These are phyloP conservation scores for Arabidopsis lyrata DNA, from an alignment of 441 rosid genomes.

Conservation along the genomic window DNA sequence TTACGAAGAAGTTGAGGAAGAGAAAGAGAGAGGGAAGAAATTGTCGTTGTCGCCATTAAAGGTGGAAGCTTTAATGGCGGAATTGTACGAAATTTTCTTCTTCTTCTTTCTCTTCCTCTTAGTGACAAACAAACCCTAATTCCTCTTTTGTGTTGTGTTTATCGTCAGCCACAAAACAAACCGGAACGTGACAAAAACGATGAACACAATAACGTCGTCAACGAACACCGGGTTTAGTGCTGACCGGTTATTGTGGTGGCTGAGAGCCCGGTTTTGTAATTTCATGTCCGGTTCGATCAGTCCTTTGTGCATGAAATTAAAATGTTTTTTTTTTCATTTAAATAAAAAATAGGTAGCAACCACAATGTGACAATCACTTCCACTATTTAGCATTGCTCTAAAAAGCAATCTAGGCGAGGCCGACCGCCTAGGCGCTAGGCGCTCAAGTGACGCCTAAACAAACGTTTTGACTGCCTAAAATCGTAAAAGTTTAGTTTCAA, in stretches of 20 bases:
- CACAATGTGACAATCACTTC: no score
- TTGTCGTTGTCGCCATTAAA: constrained; percentile 40
- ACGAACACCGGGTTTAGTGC: constrained; percentile 17
- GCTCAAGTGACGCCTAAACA: no score
- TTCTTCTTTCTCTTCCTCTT: constrained; percentile 42
- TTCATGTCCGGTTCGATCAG: constrained; percentile 4
- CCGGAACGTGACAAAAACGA: constrained; percentile 41
- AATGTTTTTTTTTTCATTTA: no score
- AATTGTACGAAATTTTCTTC: constrained; percentile 28
- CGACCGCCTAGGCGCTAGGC: no score
- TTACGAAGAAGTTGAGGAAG: constrained; percentile 44
- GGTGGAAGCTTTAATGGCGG: constrained; percentile 17
- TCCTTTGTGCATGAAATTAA: background rate
- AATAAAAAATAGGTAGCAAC: no score
- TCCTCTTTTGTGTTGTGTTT: constrained; percentile 1
- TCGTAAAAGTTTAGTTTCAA: no score
- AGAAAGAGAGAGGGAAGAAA: constrained; percentile 55
- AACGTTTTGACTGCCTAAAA: no score
- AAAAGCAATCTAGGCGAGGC: no score
- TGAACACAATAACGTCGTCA: constrained; percentile 6
- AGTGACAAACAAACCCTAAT: constrained; percentile 39
- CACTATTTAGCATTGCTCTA: no score
- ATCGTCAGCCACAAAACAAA: constrained; percentile 40
- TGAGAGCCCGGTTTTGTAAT: constrained; percentile 17
- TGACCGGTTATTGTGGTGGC: constrained; percentile 10